Evolutionary conservation across 306 rosid species (phyloP).

Genomic region (Medicago ruthenica): DNA sequence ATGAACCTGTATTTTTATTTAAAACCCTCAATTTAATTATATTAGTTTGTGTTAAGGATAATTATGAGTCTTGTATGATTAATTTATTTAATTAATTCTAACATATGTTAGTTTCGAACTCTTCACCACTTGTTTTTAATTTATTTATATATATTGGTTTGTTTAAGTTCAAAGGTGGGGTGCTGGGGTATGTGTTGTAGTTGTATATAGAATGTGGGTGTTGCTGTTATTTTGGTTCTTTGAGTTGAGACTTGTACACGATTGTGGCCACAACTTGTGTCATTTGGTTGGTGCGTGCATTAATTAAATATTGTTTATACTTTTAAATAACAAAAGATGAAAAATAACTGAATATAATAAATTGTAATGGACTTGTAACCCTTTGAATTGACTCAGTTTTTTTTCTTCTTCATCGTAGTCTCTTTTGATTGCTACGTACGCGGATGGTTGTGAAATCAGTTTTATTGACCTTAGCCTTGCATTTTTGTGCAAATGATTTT

Average conservation of each 20-base stretch:
- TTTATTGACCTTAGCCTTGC: background rate
- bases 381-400: conserved; percentile 36
- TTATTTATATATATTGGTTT: too few relatives aligned
- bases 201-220: too few relatives aligned
- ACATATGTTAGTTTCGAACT: too few relatives aligned
- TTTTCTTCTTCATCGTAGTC: background rate
- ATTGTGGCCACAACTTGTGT: background rate
- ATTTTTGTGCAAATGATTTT: background rate
- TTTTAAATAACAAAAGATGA: background rate
- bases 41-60: too few relatives aligned
- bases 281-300: background rate
- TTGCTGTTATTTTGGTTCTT: too few relatives aligned
- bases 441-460: conserved; percentile 7
- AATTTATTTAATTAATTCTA: too few relatives aligned
- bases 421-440: conserved; percentile 24
- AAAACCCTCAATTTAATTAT: too few relatives aligned
- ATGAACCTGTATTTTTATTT: too few relatives aligned
- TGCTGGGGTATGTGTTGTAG: too few relatives aligned
- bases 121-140: too few relatives aligned
- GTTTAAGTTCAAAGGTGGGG: too few relatives aligned
- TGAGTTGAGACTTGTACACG: background rate
- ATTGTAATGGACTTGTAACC: background rate
- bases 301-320: background rate
- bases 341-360: background rate
- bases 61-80: too few relatives aligned